Evolutionary conservation across 2,329 filamentous ascomycete species (phyloP).

Genomic region (Arachnopeziza araneosa): DNA sequence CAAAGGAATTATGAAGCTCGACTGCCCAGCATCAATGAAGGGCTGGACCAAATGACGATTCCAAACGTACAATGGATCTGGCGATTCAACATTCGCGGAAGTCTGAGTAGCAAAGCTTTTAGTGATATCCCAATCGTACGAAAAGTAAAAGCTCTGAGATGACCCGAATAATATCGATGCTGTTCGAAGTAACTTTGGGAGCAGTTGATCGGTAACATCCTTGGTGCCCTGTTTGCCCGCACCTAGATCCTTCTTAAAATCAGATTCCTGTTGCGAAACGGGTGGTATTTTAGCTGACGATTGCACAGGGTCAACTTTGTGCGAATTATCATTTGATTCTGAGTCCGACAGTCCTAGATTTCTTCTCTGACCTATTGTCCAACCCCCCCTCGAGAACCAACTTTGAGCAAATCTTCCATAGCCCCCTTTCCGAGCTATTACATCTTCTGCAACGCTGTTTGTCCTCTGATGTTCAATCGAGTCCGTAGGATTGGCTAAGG

Average conservation of each 20-base stretch:
- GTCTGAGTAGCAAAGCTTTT: constrained; percentile 46
- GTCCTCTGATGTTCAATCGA: constrained; percentile 20
- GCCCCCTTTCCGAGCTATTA: constrained; percentile 73
- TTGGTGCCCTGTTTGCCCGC: constrained; percentile 7
- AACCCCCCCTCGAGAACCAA: constrained; percentile 85
- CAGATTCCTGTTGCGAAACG: neutral
- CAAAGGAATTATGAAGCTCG: constrained; percentile 69
- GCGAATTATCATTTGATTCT: constrained; percentile 2
- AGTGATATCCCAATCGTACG: constrained; percentile 91
- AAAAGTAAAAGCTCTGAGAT: constrained; percentile 86
- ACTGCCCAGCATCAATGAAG: constrained; percentile 68
- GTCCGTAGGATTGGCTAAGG: neutral
- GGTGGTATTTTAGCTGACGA: neutral
- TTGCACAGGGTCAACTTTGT: constrained; percentile 11
- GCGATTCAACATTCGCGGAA: constrained; percentile 34
- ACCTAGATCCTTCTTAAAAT: constrained; percentile 2
- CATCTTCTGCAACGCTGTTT: constrained; percentile 78
- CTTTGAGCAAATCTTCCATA: constrained; percentile 86
- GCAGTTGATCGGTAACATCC: constrained; percentile 37
- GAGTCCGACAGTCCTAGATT: constrained; percentile 60
- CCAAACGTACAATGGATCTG: constrained; percentile 81
- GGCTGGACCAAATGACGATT: constrained; percentile 70
- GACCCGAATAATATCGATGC: constrained; percentile 78
- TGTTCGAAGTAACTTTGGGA: constrained; percentile 80
- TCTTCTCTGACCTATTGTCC: constrained; percentile 66